Percentiles rank a stretch among this genome's conserved stretches.
Conservation (phyloP, 208 protist species). For the Leishmania lainsoni region DNA sequence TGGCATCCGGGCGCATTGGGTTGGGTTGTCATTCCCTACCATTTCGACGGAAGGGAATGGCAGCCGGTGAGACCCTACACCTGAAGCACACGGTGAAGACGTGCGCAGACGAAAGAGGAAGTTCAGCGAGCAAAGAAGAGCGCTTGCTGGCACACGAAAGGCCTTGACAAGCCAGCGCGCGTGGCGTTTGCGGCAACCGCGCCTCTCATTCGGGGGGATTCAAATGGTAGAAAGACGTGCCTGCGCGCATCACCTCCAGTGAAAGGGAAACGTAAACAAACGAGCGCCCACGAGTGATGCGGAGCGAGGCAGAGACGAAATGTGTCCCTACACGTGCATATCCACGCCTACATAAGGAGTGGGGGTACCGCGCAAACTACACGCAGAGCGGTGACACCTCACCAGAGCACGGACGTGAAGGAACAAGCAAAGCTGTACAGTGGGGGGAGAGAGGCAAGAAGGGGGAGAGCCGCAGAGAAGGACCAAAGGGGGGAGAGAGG, state of each 20-base stretch:
- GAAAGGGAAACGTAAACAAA: neutral
- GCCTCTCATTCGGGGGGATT: neutral
- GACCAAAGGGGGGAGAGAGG: neutral
- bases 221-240: neutral
- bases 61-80: too few relatives aligned
- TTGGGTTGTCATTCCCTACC: too few relatives aligned
- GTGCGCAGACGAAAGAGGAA: slow-evolving; percentile 5
- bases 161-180: neutral
- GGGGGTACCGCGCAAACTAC: neutral
- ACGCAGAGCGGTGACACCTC: neutral
- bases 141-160: neutral
- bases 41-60: too few relatives aligned
- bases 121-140: slow-evolving; percentile 17
- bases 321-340: neutral
- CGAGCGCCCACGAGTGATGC: neutral
- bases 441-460: neutral
- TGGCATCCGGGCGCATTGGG: too few relatives aligned
- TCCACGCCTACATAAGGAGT: neutral
- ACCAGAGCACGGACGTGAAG: neutral
- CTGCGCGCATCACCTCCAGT: neutral
- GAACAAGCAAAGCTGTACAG: neutral
- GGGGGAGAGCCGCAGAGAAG: neutral
- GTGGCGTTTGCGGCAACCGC: neutral
- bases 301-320: neutral
- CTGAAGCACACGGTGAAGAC: too few relatives aligned